These are phyloP conservation scores for Laburnicola sp. DNA, from an alignment of 2,329 filamentous ascomycete species.

Conservation along the genomic window DNA sequence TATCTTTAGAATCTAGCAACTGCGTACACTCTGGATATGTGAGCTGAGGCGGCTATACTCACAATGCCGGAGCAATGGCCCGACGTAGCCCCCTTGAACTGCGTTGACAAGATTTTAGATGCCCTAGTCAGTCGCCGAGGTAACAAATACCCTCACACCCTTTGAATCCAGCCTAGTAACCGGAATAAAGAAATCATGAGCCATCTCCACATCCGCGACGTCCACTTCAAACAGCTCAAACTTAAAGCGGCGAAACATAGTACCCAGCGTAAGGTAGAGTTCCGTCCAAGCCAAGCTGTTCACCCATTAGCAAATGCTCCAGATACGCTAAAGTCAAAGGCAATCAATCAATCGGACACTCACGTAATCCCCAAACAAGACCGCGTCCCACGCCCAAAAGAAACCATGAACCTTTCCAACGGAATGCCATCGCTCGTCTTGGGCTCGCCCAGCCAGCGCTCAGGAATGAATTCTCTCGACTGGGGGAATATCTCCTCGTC, in stretches of 20 bases:
- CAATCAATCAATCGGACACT: conserved; percentile 9
- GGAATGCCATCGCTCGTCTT: conserved; percentile 35
- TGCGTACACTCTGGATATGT: too few species aligned
- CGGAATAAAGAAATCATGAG: conserved; percentile 47
- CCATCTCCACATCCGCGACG: conserved; percentile 37
- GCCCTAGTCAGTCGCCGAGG: conserved; percentile 21
- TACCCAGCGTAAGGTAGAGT: conserved; percentile 38
- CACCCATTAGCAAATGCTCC: conserved; percentile 1
- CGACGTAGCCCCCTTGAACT: not conserved
- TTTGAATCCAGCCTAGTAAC: conserved; percentile 36
- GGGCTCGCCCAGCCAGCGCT: conserved; percentile 46
- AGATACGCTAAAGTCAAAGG: not conserved
- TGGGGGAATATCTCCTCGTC: conserved; percentile 45
- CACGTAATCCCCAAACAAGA: conserved; percentile 49
- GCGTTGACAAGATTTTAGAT: too few species aligned
- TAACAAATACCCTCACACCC: conserved; percentile 41
- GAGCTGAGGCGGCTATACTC: too few species aligned
- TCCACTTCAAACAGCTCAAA: conserved; percentile 38
- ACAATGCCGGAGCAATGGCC: too few species aligned
- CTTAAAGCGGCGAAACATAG: conserved; percentile 38
- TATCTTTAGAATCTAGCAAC: too few species aligned
- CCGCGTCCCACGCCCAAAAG: conserved; percentile 48
- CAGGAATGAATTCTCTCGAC: conserved; percentile 41
- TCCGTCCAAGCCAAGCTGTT: conserved; percentile 38
- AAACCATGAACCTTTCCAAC: conserved; percentile 47